phyloP scores from a whole-genome alignment of 257 asterid genomes.

The Scutellaria baicalensis region DNA sequence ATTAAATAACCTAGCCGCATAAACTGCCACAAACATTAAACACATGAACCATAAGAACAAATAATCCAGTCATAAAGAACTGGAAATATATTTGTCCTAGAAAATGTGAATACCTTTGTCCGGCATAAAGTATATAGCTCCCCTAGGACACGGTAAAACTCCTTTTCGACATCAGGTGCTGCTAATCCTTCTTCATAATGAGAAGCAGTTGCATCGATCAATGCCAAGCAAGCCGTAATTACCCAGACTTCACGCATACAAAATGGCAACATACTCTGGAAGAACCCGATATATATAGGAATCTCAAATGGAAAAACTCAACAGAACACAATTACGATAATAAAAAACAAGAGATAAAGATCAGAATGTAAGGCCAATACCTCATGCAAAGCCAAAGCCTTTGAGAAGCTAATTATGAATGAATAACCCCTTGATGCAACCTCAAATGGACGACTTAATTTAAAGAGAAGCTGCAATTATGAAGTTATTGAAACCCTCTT shows the following conservation, averaged over 20 bases:
- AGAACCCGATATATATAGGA: slow-evolving; percentile 18
- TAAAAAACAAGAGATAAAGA: slow-evolving; percentile 8
- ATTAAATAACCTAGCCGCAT: slow-evolving; percentile 93
- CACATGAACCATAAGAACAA: slow-evolving; percentile 16
- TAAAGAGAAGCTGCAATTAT: slow-evolving; percentile 68
- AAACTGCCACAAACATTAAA: slow-evolving; percentile 60
- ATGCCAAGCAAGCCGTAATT: slow-evolving; percentile 78
- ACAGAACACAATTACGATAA: slow-evolving; percentile 7
- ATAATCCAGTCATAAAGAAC: slow-evolving; percentile 7
- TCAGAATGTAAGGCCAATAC: slow-evolving; percentile 34
- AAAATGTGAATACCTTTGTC: slow-evolving; percentile 59
- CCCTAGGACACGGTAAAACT: slow-evolving; percentile 88
- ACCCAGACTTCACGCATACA: slow-evolving; percentile 99
- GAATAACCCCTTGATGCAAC: slow-evolving; percentile 96
- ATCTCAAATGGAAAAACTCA: slow-evolving; percentile 9
- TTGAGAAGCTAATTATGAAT: slow-evolving; percentile 94
- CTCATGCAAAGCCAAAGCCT: slow-evolving; percentile 76
- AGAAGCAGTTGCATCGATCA: slow-evolving; percentile 70
- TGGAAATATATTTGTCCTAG: neutral
- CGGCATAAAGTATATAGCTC: slow-evolving; percentile 85
- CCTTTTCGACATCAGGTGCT: slow-evolving; percentile 78
- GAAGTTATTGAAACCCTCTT: slow-evolving; percentile 21
- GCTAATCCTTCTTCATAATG: slow-evolving; percentile 66
- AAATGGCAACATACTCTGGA: slow-evolving; percentile 77
- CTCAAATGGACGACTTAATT: slow-evolving; percentile 88